These are phyloP conservation scores for Alternaria brassicae DNA, from an alignment of 2,329 filamentous ascomycete species.

Conservation along the genomic window DNA sequence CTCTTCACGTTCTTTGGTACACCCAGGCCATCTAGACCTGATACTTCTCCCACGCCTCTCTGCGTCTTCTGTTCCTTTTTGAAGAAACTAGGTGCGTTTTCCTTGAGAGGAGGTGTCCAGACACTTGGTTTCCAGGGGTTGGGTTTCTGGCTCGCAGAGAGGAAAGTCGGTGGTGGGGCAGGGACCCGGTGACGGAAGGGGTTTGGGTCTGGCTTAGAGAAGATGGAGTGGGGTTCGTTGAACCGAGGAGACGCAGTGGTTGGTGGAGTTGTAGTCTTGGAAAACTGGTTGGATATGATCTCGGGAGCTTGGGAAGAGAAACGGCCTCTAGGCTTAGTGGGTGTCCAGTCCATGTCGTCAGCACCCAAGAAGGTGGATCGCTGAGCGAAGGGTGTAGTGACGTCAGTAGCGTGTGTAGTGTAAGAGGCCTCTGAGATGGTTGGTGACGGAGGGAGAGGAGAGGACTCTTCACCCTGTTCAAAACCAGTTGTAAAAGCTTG, in stretches of 20 bases:
- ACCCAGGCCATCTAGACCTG: constrained; percentile 30
- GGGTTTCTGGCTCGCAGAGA: constrained; percentile 62
- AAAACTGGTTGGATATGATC: constrained; percentile 31
- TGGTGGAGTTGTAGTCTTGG: constrained; percentile 11
- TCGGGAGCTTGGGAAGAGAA: constrained; percentile 49
- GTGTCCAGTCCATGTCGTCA: constrained; percentile 78
- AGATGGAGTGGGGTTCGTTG: constrained; percentile 30
- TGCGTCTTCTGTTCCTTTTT: constrained; percentile 40
- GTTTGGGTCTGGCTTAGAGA: constrained; percentile 48
- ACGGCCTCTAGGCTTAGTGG: constrained; percentile 51
- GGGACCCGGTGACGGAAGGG: constrained; percentile 77
- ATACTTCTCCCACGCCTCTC: constrained; percentile 18
- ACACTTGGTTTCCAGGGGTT: constrained; percentile 63
- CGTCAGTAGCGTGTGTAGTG: constrained; percentile 34
- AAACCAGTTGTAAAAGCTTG: constrained; percentile 51
- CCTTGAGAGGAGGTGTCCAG: constrained; percentile 59
- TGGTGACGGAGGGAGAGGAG: constrained; percentile 42
- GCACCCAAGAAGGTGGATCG: constrained; percentile 33
- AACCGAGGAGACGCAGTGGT: constrained; percentile 14
- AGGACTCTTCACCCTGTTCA: constrained; percentile 32
- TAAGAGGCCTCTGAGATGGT: constrained; percentile 37
- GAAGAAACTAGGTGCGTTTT: constrained; percentile 63
- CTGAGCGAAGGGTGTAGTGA: constrained; percentile 31
- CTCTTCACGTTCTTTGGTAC: constrained; percentile 38
- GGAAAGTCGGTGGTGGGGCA: constrained; percentile 65